These are phyloP conservation scores for Penicillium desertorum DNA, from an alignment of 495 filamentous ascomycete genomes.

Conservation along the genomic window DNA sequence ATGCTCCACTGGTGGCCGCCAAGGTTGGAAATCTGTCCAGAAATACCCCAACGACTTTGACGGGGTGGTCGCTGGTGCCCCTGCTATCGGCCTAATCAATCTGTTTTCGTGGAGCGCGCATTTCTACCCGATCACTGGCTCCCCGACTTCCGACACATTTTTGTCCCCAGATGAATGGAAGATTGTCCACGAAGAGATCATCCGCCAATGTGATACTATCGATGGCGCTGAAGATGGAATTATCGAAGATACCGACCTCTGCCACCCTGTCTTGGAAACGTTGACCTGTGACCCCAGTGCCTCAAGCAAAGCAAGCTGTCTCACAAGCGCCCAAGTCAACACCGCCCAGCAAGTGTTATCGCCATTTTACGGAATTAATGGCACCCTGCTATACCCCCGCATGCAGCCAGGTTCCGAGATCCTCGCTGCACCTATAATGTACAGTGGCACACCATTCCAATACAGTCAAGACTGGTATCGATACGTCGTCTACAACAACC, in stretches of 20 bases:
- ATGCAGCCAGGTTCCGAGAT: conserved; percentile 49
- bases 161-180: conserved; percentile 52
- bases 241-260: conserved; percentile 56
- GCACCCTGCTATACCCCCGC: conserved; percentile 55
- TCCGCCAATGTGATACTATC: conserved; percentile 63
- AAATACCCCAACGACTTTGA: conserved; percentile 59
- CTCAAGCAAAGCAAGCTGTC: conserved; percentile 44
- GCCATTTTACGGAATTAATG: conserved; percentile 50
- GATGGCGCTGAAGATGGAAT: conserved; percentile 73
- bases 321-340: conserved; percentile 55
- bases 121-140: conserved; percentile 53
- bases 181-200: conserved; percentile 55
- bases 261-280: conserved; percentile 52
- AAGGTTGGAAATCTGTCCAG: conserved; percentile 53
- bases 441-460: conserved; percentile 39
- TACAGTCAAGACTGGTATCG: conserved; percentile 50
- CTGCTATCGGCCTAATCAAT: conserved; percentile 50
- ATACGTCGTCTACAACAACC: conserved; percentile 56
- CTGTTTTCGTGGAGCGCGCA: conserved; percentile 54
- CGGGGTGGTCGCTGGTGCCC: conserved; percentile 63
- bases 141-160: conserved; percentile 45
- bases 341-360: conserved; percentile 56
- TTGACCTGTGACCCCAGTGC: conserved; percentile 50
- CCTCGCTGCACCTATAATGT: conserved; percentile 32
- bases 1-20: conserved; percentile 56